Conservation (phyloP, 768 basidiomycete genomes). For the Candolleomyces efflorescens region DNA sequence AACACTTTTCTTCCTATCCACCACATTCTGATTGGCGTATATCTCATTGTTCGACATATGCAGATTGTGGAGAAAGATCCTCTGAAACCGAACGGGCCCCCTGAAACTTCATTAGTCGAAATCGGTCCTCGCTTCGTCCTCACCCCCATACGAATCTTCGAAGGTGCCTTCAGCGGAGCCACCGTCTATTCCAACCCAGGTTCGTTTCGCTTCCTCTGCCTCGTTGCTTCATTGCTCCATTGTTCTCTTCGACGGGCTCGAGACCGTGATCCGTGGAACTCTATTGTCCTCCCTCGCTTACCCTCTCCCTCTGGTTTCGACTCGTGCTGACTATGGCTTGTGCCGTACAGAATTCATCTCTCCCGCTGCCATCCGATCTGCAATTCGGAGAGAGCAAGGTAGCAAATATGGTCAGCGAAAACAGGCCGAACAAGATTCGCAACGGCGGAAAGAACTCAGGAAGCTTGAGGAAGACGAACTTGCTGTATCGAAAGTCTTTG, state of each 20-base stretch:
- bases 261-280: not conserved
- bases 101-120: constrained; percentile 86
- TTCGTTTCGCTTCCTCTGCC: constrained; percentile 28
- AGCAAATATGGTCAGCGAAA: constrained; percentile 81
- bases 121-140: constrained; percentile 97
- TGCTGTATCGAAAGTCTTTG: constrained; percentile 86
- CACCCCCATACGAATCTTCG: constrained; percentile 96
- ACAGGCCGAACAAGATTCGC: constrained; percentile 65
- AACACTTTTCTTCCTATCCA: constrained; percentile 2
- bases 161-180: constrained; percentile 93
- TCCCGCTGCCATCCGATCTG: constrained; percentile 75
- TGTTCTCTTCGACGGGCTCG: constrained; percentile 8
- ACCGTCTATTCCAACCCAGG: constrained; percentile 96
- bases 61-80: constrained; percentile 96
- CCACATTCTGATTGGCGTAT: not conserved
- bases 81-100: constrained; percentile 77
- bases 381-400: constrained; percentile 67
- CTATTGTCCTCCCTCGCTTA: constrained; percentile 7
- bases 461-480: constrained; percentile 71
- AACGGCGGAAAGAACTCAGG: constrained; percentile 58
- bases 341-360: constrained; percentile 77
- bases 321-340: not conserved
- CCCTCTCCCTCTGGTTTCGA: not conserved
- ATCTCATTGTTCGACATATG: constrained; percentile 14
- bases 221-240: constrained; percentile 8